Evolutionary conservation across 805 yeast genomes (phyloP), one percentile per base, ranked within the genome.

Genomic region (Millerozyma acaciae): DNA sequence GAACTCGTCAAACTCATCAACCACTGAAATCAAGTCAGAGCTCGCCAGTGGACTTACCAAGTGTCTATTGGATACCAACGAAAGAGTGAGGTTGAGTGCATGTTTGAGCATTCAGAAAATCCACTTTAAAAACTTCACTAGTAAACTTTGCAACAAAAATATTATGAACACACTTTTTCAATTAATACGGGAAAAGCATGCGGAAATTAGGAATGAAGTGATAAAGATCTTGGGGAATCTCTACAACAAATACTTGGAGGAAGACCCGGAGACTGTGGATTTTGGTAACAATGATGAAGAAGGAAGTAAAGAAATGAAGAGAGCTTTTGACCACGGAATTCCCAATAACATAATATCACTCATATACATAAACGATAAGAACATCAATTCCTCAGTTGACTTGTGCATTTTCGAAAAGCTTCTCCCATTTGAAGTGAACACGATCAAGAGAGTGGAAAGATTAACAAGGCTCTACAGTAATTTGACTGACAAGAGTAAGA

Each of bases 21-120:
- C 72, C 2, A 46, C 57, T 0, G 88, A 81, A 29, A 58, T 79
- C 2, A 57, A 68, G 4, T 17, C 34, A 2, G 50, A 54, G 5
- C 44, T 66, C 23, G 40, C 58, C 26, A 69, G 65, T 37, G 84
- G 89, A 1, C 45, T 85, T 8, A 62, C 76, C 12, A 82, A 82
- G 45, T 78, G 89, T 21, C 62, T 88, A 16, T 66, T 83, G 23
- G 96, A 88, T 57, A 62, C 79, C 0, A 87, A 84, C 46, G 90
- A 82, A 37, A 70, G 65, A 23, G 94, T 86, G 2, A 69, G 96
- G 43, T 60, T 75, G 21, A 57, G 70, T 1, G 76, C 93, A 0
- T 76, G 85, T 37, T 52, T 57, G 27, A 65, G 78, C 0, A 51
- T 84, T 10, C 55, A 70, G 6, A 49, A 62, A 18, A 53, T 84